These are phyloP conservation scores for Ensete glaucum DNA, from an alignment of 176 grass and related monocot genomes.

Conservation along the genomic window DNA sequence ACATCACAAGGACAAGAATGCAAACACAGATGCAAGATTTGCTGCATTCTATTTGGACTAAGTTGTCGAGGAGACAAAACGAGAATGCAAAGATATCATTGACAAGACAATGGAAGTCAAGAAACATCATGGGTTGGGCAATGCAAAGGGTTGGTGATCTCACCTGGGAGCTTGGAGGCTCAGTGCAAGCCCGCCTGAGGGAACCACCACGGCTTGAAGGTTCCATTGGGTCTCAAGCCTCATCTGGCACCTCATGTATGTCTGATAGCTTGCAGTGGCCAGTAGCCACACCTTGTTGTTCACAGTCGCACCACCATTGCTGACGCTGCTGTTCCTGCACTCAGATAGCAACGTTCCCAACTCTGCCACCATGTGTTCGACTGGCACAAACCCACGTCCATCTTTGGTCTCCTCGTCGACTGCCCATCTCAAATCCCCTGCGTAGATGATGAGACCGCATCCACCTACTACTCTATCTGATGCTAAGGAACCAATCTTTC, in stretches of 20 bases:
- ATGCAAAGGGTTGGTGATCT: slow-evolving; percentile 8
- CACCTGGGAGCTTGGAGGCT: slow-evolving; percentile 53
- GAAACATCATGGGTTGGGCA: no score
- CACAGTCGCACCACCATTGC: background rate
- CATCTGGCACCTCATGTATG: slow-evolving; percentile 73
- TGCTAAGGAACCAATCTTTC: slow-evolving; percentile 37
- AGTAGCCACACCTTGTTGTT: slow-evolving; percentile 45
- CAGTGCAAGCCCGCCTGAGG: slow-evolving; percentile 44
- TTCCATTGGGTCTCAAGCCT: slow-evolving; percentile 51
- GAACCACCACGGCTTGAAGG: slow-evolving; percentile 66
- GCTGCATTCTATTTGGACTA: background rate
- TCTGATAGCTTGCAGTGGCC: slow-evolving; percentile 78
- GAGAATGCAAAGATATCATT: background rate
- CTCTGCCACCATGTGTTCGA: slow-evolving; percentile 60
- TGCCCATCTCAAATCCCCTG: slow-evolving; percentile 71
- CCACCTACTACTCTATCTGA: slow-evolving; percentile 4
- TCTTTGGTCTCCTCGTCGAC: slow-evolving; percentile 39
- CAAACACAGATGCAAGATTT: background rate
- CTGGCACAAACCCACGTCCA: slow-evolving; percentile 30
- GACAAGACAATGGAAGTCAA: background rate
- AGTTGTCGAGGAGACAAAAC: background rate
- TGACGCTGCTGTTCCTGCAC: slow-evolving; percentile 1
- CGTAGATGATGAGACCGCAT: slow-evolving; percentile 47
- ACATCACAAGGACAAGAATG: background rate
- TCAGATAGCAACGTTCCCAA: slow-evolving; percentile 40